phyloP scores from a whole-genome alignment of 257 asterid genomes.

The Solanum arcanum region DNA sequence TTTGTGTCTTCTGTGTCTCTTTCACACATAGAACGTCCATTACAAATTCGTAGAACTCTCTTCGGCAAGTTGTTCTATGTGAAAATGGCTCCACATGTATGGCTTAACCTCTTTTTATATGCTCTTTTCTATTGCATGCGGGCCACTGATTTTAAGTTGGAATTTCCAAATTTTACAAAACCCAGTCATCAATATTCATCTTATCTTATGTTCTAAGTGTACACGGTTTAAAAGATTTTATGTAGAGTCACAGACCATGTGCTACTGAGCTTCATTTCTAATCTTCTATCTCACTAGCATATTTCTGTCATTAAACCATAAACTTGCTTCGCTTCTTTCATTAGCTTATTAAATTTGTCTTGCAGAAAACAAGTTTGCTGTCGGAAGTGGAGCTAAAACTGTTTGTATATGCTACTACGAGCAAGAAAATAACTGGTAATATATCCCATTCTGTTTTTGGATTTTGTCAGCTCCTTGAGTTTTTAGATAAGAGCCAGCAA shows the following conservation, averaged over 20 bases:
- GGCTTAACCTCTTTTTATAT: background rate
- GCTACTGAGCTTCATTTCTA: background rate
- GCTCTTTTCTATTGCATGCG: background rate
- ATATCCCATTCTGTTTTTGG: background rate
- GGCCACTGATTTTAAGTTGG: background rate
- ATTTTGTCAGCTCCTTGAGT: background rate
- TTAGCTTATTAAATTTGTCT: slow-evolving; percentile 2
- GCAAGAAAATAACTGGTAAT: slow-evolving; percentile 97
- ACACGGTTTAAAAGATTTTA: background rate
- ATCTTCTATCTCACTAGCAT: background rate
- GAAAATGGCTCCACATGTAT: background rate
- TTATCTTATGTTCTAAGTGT: background rate
- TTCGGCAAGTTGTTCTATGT: background rate
- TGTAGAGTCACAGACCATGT: background rate
- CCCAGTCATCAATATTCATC: background rate
- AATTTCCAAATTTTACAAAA: background rate
- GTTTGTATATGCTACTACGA: slow-evolving; percentile 98
- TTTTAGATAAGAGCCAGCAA: background rate
- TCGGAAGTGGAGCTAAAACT: slow-evolving; percentile 99
- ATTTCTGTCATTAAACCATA: background rate
- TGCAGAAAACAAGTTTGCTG: slow-evolving; percentile 97
- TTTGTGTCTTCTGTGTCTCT: background rate
- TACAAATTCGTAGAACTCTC: background rate
- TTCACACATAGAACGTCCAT: background rate
- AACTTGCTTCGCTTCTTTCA: background rate